These are phyloP conservation scores for Ceratonia siliqua DNA, from an alignment of 306 rosid genomes.

Conservation along the genomic window DNA sequence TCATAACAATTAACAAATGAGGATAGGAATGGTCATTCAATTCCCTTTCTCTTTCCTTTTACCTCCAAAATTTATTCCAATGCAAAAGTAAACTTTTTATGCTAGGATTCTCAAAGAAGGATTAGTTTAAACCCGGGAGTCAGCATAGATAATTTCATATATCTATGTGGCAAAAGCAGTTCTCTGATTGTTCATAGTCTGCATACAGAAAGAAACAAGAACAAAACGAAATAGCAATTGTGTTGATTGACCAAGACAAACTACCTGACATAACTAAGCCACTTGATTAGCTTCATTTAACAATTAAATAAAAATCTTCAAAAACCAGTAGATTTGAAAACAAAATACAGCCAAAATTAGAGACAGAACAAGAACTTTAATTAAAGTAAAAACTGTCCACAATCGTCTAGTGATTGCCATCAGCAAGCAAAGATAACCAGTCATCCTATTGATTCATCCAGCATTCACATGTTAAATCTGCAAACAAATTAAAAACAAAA, in stretches of 20 bases:
- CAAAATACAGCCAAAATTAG: neutral
- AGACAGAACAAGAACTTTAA: neutral
- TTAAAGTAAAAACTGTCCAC: neutral
- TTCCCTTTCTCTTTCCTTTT: no score
- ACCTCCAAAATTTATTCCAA: neutral
- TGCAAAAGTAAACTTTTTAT: neutral
- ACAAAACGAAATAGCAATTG: neutral
- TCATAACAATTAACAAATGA: no score
- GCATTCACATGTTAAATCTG: slow-evolving; percentile 10
- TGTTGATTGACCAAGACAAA: neutral
- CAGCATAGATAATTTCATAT: neutral
- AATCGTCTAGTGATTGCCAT: neutral
- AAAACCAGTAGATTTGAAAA: neutral
- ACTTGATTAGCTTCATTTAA: slow-evolving; percentile 20
- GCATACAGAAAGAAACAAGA: slow-evolving; percentile 23
- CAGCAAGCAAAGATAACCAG: neutral
- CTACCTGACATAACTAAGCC: neutral
- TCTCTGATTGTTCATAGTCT: neutral
- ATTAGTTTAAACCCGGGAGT: neutral
- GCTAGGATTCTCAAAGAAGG: neutral
- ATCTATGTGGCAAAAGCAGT: neutral
- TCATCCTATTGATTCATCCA: slow-evolving; percentile 20
- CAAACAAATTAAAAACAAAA: slow-evolving; percentile 8
- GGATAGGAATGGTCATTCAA: neutral
- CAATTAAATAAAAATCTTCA: neutral